Evolutionary conservation across 495 filamentous ascomycete genomes (phyloP), one percentile per base, ranked within the genome.

Genomic region (Extremus antarcticus): DNA sequence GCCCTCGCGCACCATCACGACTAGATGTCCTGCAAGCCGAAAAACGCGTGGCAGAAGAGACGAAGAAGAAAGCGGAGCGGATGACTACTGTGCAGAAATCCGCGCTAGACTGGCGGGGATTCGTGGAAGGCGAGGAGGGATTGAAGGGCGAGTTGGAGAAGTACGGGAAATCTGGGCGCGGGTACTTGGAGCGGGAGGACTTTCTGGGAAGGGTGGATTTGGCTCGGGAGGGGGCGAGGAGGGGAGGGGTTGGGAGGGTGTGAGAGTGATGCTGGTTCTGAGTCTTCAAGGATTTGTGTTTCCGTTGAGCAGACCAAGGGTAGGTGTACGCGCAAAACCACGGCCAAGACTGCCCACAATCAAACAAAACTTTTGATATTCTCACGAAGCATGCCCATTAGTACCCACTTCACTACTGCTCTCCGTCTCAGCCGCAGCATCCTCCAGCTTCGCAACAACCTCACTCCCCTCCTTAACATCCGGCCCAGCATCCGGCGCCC

Each of bases 1-100:
- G 70, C 25, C 62, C 54, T 0, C 68, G 63, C 9, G 62, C 62
- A 3, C 75, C 79, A 22, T 68, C 66, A 2, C 75, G 81, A 16
- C 8, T 56, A 3, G 49, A 53, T 40, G 54, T 59, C 16, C 15
- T 56, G 20, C 22, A 51, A n/a, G 57, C 57, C 13, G 46, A 45
- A 16, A 54, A 61, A 25, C 29, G 50, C 9, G 50, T 71, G 72
- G 74, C 66, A 72, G 68, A 73, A 71, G 63, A 40, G 63, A 65
- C 29, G 66, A 71, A 58, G 53, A 57, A 64, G 74, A 77, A 77
- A 54, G 84, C 86, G 46, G 82, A 84, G 65, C 96, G 96, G 65
- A 78, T 97, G 65, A 97, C 95, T 66, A 94, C 90, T 0, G 85
- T 98, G 21, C 90, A 97, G 72, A 98, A 98, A 74, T 90, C 86